Percentiles rank a stretch among this genome's conserved stretches.
These are phyloP conservation scores for Cladophialophora carrionii DNA, from an alignment of 2,329 filamentous ascomycete genomes.

Conservation along the genomic window DNA sequence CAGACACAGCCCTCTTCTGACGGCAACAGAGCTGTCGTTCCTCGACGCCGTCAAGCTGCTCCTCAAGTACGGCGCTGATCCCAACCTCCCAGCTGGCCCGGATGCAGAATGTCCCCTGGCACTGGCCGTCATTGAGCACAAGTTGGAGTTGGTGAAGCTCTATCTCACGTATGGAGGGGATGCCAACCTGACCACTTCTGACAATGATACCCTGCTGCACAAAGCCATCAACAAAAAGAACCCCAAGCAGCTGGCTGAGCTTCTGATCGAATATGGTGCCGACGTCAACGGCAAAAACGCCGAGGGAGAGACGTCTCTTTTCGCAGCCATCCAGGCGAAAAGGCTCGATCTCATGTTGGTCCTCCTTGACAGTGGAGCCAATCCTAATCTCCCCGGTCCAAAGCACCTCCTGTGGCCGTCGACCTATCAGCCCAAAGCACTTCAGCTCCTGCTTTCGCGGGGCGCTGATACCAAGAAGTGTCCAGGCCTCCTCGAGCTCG, in stretches of 20 bases:
- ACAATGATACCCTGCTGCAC: constrained; percentile 65
- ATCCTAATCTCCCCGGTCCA: constrained; percentile 69
- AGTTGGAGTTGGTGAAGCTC: constrained; percentile 61
- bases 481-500: constrained; percentile 67
- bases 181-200: constrained; percentile 56
- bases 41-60: constrained; percentile 62
- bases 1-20: constrained; percentile 57
- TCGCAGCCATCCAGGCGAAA: constrained; percentile 62
- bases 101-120: constrained; percentile 61
- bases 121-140: constrained; percentile 56
- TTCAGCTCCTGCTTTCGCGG: constrained; percentile 61
- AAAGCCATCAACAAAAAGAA: constrained; percentile 63
- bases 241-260: constrained; percentile 59
- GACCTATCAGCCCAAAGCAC: constrained; percentile 60
- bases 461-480: constrained; percentile 64
- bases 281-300: constrained; percentile 63
- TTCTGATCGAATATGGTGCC: constrained; percentile 63
- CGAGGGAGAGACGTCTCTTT: constrained; percentile 65
- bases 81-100: constrained; percentile 56
- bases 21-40: constrained; percentile 58
- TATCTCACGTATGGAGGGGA: constrained; percentile 66
- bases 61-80: constrained; percentile 67
- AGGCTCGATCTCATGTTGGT: constrained; percentile 61
- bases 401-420: constrained; percentile 71
- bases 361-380: constrained; percentile 62